These are phyloP conservation scores for Elsinoe fawcettii DNA, from an alignment of 2,329 filamentous ascomycete genomes.

Conservation along the genomic window DNA sequence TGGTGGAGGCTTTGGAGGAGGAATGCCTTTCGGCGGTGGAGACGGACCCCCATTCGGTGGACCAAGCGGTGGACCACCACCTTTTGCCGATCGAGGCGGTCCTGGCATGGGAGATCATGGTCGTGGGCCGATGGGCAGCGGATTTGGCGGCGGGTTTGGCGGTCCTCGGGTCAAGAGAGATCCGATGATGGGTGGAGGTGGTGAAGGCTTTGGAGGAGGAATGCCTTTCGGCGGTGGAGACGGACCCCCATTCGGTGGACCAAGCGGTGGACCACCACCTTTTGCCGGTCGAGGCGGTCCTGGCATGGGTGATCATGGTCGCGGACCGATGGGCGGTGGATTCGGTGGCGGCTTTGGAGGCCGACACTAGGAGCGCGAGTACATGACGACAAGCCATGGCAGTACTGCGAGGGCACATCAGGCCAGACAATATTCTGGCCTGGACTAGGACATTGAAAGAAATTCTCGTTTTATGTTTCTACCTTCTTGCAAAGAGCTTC, in stretches of 20 bases:
- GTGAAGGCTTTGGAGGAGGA: neutral
- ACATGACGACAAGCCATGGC: no score
- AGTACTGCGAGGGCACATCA: no score
- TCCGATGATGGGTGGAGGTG: neutral
- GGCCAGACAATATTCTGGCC: no score
- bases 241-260: no score
- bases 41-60: neutral
- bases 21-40: neutral
- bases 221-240: neutral
- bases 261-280: neutral
- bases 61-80: neutral
- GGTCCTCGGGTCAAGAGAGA: no score
- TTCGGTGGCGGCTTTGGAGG: neutral
- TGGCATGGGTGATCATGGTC: neutral
- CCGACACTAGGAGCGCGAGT: no score
- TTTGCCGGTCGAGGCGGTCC: neutral
- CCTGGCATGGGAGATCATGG: neutral
- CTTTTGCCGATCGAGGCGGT: neutral
- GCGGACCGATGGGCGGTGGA: neutral
- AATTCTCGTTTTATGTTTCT: neutral
- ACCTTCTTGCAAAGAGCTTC: slow-evolving; percentile 17
- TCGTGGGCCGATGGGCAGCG: neutral
- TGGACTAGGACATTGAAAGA: no score
- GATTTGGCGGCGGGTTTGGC: neutral
- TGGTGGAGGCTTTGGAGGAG: neutral